Base-by-base conservation (phyloP, 2,329 filamentous ascomycete species). In the Apiospora sp. region DNA sequence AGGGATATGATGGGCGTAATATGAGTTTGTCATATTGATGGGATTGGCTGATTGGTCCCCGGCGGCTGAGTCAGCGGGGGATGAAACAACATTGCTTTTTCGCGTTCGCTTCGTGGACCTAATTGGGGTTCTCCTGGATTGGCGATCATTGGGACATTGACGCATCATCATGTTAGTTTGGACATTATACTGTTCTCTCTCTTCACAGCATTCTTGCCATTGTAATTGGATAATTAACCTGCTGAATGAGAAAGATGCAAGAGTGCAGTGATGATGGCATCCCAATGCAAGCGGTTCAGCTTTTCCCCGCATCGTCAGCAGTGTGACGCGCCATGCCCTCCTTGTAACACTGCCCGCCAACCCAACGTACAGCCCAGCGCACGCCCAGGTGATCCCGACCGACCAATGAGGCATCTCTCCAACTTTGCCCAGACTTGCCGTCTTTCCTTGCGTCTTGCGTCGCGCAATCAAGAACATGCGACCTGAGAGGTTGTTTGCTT, bases 371-470 rank as follows among this genome's bases (percentile, higher is more conserved):
- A 24, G 0, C 16, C 34, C 19, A 6, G 5, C 13, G 34, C 34
- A 37, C 4, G 34, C n/a, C 13, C 34, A 64, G n/a, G 30, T 34
- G 34, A 64, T n/a, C 8, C 58, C 30, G 22, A 0, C 3, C 34
- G 24, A n/a, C 34, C 58, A 64, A 64, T 64, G 34, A 41, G 58
- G 34, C 22, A 41, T 64, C 19, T 19, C 30, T 24, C 58, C 58
- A 41, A 6, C 34, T n/a, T n/a, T n/a, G n/a, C n/a, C n/a, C n/a
- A n/a, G n/a, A n/a, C 5, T 41, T 64, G 30, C 58, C 58, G 58
- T 34, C 19, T 41, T 64, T 24, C 58, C 58, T 64, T 64, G 58
- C 30, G 58, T 64, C 58, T 64, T 64, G 58, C 30, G 58, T 64
- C 34, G 19, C 58, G 58, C 58, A 58, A 12, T 41, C 37, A 3